Base-by-base conservation (phyloP, 495 filamentous ascomycete species). In the Lophium mytilinum region DNA sequence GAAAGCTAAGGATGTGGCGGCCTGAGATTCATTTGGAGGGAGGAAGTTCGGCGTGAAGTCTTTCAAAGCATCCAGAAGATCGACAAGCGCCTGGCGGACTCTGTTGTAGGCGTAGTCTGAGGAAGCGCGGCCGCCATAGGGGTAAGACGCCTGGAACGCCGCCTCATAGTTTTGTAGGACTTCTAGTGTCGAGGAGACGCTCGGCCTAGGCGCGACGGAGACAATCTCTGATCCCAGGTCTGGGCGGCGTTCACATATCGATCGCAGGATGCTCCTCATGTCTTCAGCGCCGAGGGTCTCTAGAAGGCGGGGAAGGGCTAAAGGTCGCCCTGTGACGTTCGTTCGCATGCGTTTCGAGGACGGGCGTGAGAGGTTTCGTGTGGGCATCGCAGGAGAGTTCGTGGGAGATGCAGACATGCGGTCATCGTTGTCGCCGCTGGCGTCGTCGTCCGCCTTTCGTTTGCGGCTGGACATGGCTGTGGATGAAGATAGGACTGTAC, bases 21-120 rank as follows among this genome's bases (percentile, higher is more conserved):
- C 73, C 67, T 96, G 92, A 4, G 82, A 71, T 70, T 98, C 93
- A 61, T 88, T 84, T 0, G 93, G 93, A 10, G 93, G 94, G 4
- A 98, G 83, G 64, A 93, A 98, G 68, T 96, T 90, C 9, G 90
- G 90, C 3, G 89, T 96, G 68, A 91, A 98, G 64, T 98, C 93
- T 65, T 83, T 83, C 52, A 98, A 76, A 45, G 93, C 89, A 57
- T 97, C 90, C 50, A 96, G 79, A 36, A 98, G 82, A 19, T 87
- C 83, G 30, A 80, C 73, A 2, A 98, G 79, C 39, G 85, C 81
- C 61, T 90, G 87, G 49, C 85, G 85, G 33, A 97, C 90, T 66
- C 93, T 84, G 70, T 95, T 94, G 68, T 95, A 97, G 19, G 89
- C 83, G 72, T 98, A 98, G 61, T 97, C 94, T 21, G 89, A 92